A percentile compares a stretch with the other conserved stretches of the same genome.
Conservation (phyloP, 129 eudicot genomes). For the Saposhnikovia divaricata region DNA sequence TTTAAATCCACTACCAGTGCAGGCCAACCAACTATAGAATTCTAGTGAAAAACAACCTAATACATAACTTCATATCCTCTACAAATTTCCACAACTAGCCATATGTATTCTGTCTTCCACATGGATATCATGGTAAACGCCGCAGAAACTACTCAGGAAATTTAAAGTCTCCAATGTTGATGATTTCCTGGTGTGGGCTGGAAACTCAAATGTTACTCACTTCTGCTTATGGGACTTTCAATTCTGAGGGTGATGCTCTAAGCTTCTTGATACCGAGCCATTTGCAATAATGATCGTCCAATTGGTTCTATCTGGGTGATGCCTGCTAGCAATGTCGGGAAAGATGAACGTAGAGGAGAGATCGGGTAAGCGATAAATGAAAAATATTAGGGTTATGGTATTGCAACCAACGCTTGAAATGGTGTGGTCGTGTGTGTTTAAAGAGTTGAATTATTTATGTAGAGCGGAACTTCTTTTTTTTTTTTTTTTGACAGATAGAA, state of each 20-base stretch:
- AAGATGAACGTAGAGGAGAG: slow-evolving; percentile 9
- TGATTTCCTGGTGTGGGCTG: slow-evolving; percentile 16
- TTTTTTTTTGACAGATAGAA: not conserved
- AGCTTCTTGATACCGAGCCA: slow-evolving; percentile 18
- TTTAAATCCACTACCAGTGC: too few relatives aligned
- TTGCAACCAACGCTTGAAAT: slow-evolving; percentile 13
- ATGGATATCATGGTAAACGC: not conserved
- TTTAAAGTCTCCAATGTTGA: slow-evolving; percentile 15
- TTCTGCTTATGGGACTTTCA: slow-evolving; percentile 1
- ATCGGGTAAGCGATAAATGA: not conserved
- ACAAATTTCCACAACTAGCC: not conserved
- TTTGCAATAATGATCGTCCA: slow-evolving; percentile 10
- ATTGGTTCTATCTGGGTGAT: slow-evolving; percentile 13
- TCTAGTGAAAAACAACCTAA: too few relatives aligned
- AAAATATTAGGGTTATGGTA: slow-evolving; percentile 15
- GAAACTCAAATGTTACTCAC: slow-evolving; percentile 1
- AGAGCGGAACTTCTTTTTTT: too few relatives aligned
- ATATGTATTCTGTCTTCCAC: not conserved
- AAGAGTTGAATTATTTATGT: slow-evolving; percentile 4
- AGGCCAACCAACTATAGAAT: too few relatives aligned
- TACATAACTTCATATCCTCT: not conserved
- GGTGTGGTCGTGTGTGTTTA: not conserved
- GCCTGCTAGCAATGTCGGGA: not conserved
- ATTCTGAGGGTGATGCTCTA: not conserved
- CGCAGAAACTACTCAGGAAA: slow-evolving; percentile 14